A percentile compares a stretch with the other conserved stretches of the same genome.
phyloP scores from a whole-genome alignment of 306 rosid genomes.

The Abrus precatorius region DNA sequence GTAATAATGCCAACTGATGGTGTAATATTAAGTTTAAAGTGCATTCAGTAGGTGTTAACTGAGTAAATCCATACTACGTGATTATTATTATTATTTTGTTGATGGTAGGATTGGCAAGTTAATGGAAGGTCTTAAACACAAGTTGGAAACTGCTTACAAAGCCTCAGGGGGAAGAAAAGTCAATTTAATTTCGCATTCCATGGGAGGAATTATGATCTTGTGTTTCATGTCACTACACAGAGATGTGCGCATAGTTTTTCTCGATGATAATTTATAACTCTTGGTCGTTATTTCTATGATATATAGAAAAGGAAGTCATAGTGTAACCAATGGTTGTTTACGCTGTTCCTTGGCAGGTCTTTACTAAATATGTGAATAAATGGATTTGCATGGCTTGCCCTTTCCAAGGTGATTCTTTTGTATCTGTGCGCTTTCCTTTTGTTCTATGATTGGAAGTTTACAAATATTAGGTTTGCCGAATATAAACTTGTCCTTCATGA shows the following conservation, averaged over 20 bases:
- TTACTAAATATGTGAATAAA: constrained; percentile 82
- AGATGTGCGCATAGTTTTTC: constrained; percentile 67
- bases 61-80: constrained; percentile 29
- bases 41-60: background rate
- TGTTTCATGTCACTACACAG: constrained; percentile 82
- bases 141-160: constrained; percentile 83
- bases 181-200: constrained; percentile 85
- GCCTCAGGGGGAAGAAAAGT: constrained; percentile 96
- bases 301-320: constrained; percentile 38
- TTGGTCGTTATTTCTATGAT: constrained; percentile 36
- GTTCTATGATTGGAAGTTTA: background rate
- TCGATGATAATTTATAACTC: constrained; percentile 39
- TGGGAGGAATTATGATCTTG: constrained; percentile 85
- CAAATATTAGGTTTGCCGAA: constrained; percentile 21
- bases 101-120: constrained; percentile 71
- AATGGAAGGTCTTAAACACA: constrained; percentile 79
- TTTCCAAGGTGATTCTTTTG: constrained; percentile 73
- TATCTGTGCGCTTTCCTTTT: constrained; percentile 16
- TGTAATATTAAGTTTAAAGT: background rate
- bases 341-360: constrained; percentile 67
- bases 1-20: constrained; percentile 46
- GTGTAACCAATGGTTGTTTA: constrained; percentile 42
- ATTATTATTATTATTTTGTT: constrained; percentile 30
- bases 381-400: constrained; percentile 97
- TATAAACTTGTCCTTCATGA: constrained; percentile 19